Evolutionary conservation across 495 filamentous ascomycete species (phyloP), one percentile per base, ranked within the genome.

Genomic region (Staphylotrichum longicolle): DNA sequence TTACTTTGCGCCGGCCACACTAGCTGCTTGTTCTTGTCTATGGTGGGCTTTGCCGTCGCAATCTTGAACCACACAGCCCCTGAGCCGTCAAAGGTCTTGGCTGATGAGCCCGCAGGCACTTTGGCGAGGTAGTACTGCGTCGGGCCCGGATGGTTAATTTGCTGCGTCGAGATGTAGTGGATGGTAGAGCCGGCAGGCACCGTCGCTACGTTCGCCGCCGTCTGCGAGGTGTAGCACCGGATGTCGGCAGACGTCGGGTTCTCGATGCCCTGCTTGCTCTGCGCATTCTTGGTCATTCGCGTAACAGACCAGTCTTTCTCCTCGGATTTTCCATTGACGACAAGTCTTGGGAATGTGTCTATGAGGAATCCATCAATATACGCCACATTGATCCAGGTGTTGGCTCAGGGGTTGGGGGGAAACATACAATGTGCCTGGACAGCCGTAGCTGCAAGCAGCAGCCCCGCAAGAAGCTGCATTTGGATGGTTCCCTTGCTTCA

Each of bases 11-110:
- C 68, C 7, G 74, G 75, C 73, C 72, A 76, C 8, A 70, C 73
- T 5, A 75, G 47, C 61, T 73, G 77, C 62, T 74, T 77, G 61
- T 75, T 74, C 52, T 54, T 63, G 47, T 75, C 75, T 35, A 75
- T 63, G 1, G 54, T 66, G 9, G 80, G 78, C 57, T 67, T 76
- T 15, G 74, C 68, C 3, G 80, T 72, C 49, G 75, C 66, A 54
- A 84, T 76, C 72, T 84, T 84, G 72, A 82, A 84, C 78, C 78
- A 82, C 12, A 74, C 74, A 7, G 61, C 64, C 7, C 78, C 78
- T 1, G 73, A 74, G n/a, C 74, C 79, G 57, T 82, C 80, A 64
- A 76, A 83, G 15, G 63, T 77, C 5, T 73, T 74, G 3, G 74
- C 71, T n/a, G 77, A 78, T 33, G 64, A 44, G 0, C 71, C 74